Evolutionary conservation across 495 filamentous ascomycete genomes (phyloP), one percentile per base, ranked within the genome.

Genomic region (Annulohypoxylon stygium): DNA sequence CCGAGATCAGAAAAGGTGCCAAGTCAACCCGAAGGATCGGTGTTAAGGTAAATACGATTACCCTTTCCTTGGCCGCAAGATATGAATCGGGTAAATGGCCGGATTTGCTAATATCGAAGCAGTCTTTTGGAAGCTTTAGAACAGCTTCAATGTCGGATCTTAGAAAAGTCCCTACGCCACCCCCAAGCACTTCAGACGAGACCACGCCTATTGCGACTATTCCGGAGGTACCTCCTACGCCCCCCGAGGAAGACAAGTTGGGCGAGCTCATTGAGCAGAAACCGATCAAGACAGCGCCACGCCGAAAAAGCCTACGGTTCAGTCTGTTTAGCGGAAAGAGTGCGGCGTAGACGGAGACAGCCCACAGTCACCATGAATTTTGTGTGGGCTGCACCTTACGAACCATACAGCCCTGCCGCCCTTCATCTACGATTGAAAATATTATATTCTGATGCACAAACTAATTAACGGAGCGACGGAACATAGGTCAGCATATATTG

Each of bases 151-250:
- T 70, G 58, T 63, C 61, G 12, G 72, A 77, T 45, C 70, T 79
- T 30, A 66, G 67, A 10, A 70, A 33, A 20, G 70, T 70, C 25
- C 70, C 77, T 12, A 77, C 71, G 47, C 76, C 75, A 16, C 75
- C 76, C 3, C 61, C 74, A 25, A 76, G 74, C 14, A 69, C 65
- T 39, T 78, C 76, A 10, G 76, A 72, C 43, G 76, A 76, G 58
- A 67, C 75, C 12, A 65, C 77, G 4, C 75, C 71, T 12, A 78
- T 78, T 34, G 53, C 71, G 23, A 79, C 77, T 4, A 79, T 79
- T 37, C 71, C 75, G 1, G 77, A 79, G 47, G 65, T 78, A 9
- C 77, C 77, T 16, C 75, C 77, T n/a, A 79, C 77, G 37, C 77
- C 77, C n/a, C 72, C 77, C 23, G 75, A 79, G 47, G 75, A 78